A percentile compares a stretch with the other conserved stretches of the same genome.
These are phyloP conservation scores for Ceratocystis colombiana DNA, from an alignment of 2,329 filamentous ascomycete species.

Conservation along the genomic window DNA sequence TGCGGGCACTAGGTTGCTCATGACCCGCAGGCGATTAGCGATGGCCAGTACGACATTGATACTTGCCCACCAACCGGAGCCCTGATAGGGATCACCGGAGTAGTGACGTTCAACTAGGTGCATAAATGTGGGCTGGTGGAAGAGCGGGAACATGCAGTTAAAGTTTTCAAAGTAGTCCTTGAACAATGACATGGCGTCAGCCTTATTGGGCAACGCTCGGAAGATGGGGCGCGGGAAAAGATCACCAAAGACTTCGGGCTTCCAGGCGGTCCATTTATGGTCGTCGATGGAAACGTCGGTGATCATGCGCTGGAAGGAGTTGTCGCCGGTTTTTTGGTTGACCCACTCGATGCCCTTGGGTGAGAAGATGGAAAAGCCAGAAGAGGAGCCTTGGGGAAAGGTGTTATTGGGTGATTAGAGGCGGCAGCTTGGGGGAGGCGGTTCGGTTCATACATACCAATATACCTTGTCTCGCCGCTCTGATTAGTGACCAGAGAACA, in stretches of 20 bases:
- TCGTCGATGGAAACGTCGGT: conserved; percentile 82
- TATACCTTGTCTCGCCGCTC: conserved; percentile 87
- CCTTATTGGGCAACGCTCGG: conserved; percentile 69
- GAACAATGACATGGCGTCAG: conserved; percentile 77
- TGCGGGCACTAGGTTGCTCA: conserved; percentile 83
- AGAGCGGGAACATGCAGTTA: conserved; percentile 96
- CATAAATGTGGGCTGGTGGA: conserved; percentile 98
- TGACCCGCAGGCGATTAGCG: conserved; percentile 79
- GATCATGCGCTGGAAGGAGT: conserved; percentile 90
- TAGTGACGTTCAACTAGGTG: conserved; percentile 92
- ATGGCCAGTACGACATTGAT: conserved; percentile 92
- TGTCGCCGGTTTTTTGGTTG: conserved; percentile 93
- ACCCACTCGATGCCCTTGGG: conserved; percentile 98
- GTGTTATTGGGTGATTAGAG: background rate
- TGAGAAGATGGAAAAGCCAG: conserved; percentile 96
- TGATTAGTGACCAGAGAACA: conserved; percentile 94
- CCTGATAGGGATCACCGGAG: conserved; percentile 81
- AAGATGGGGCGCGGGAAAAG: conserved; percentile 80
- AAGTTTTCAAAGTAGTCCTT: conserved; percentile 97
- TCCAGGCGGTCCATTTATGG: conserved; percentile 95
- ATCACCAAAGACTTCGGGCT: conserved; percentile 91
- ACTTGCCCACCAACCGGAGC: conserved; percentile 97
- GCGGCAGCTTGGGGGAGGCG: conserved; percentile 16
- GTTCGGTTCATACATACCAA: conserved; percentile 49
- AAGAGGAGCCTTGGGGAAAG: conserved; percentile 63